Conservation (phyloP, 1,139 yeast species). For the Blastobotrys malaysiensis region DNA sequence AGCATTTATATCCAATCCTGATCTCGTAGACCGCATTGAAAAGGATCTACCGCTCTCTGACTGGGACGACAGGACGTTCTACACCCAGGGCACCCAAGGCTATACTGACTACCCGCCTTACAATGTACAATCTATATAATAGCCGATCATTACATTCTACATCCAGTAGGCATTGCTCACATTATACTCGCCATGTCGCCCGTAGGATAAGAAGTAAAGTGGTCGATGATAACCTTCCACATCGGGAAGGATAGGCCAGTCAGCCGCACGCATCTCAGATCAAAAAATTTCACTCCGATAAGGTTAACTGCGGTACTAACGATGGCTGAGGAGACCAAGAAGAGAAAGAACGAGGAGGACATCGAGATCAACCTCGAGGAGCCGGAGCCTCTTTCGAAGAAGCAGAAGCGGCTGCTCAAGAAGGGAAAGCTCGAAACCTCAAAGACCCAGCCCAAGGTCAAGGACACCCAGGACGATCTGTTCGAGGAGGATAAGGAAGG, state of each 20-base stretch:
- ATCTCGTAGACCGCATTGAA: constrained; percentile 38
- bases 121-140: too few relatives aligned
- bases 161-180: neutral
- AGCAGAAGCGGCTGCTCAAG: constrained; percentile 81
- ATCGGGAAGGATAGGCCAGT: neutral
- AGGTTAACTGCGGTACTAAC: neutral
- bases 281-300: neutral
- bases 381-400: constrained; percentile 77
- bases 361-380: constrained; percentile 75
- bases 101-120: constrained; percentile 29
- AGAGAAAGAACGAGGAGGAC: constrained; percentile 12
- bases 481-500: constrained; percentile 19
- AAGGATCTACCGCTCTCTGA: constrained; percentile 29
- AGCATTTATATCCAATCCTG: constrained; percentile 46
- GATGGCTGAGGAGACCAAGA: constrained; percentile 4
- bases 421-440: constrained; percentile 41
- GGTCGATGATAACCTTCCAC: neutral
- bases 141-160: neutral
- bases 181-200: too few relatives aligned
- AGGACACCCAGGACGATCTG: constrained; percentile 12
- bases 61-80: constrained; percentile 31
- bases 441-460: constrained; percentile 17
- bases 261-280: neutral
- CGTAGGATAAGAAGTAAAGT: neutral
- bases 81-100: constrained; percentile 30